phyloP scores from a whole-genome alignment of 2,329 filamentous ascomycete genomes.

The Paramyrothecium roridum region DNA sequence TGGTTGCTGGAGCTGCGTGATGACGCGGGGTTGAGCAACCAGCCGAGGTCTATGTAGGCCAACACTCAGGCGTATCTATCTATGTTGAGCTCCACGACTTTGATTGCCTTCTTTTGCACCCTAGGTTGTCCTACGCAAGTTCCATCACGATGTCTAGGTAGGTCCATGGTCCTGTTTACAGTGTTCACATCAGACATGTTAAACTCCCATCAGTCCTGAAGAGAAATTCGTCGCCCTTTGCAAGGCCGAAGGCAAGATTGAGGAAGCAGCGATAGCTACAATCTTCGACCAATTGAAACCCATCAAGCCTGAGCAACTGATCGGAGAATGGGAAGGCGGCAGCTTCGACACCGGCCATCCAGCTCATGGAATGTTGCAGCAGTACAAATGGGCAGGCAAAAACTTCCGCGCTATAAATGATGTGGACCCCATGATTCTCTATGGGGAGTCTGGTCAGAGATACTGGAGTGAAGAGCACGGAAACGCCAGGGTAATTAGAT shows the following conservation, averaged over 20 bases:
- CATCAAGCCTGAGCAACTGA: neutral
- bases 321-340: conserved; percentile 1
- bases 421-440: conserved; percentile 24
- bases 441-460: conserved; percentile 8
- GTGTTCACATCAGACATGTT: too few species aligned
- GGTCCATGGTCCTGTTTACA: too few species aligned
- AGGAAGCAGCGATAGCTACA: neutral
- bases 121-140: too few species aligned
- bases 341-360: conserved; percentile 4
- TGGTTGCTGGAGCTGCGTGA: too few species aligned
- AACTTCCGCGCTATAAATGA: conserved; percentile 23
- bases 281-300: neutral
- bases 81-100: too few species aligned
- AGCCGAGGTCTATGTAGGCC: too few species aligned
- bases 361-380: neutral
- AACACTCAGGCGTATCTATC: too few species aligned
- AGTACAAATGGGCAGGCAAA: conserved; percentile 25
- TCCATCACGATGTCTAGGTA: too few species aligned
- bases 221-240: neutral
- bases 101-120: too few species aligned
- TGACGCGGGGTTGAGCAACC: too few species aligned
- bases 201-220: neutral
- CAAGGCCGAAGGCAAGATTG: neutral
- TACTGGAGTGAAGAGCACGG: conserved; percentile 2
- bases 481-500: neutral